These are phyloP conservation scores for Lyophyllum decastes DNA, from an alignment of 768 basidiomycete genomes.

Conservation along the genomic window DNA sequence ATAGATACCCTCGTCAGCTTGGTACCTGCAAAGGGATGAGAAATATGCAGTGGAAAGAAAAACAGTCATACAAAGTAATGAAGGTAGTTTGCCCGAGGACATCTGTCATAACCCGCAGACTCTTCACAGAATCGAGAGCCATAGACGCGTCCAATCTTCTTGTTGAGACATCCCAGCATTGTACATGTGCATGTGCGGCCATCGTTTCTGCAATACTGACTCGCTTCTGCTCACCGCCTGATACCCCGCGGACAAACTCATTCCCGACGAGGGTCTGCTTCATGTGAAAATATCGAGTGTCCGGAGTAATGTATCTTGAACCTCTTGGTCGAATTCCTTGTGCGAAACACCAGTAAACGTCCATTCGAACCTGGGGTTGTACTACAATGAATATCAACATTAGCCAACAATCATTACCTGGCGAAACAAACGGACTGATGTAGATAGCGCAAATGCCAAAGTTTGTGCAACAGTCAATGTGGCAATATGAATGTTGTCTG, in stretches of 20 bases:
- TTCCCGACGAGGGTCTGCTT: constrained; percentile 79
- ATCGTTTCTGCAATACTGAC: constrained; percentile 89
- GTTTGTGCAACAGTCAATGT: constrained; percentile 83
- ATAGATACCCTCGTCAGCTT: constrained; percentile 81
- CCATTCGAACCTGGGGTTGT: constrained; percentile 77
- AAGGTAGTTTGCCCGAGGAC: constrained; percentile 80
- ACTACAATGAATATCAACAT: constrained; percentile 24
- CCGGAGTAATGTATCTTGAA: constrained; percentile 64
- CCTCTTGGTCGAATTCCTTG: constrained; percentile 54
- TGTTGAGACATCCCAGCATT: constrained; percentile 85
- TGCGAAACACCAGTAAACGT: constrained; percentile 64
- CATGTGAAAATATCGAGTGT: constrained; percentile 90
- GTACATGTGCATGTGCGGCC: constrained; percentile 76
- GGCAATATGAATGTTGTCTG: constrained; percentile 81
- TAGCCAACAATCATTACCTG: neutral
- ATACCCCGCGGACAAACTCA: constrained; percentile 82
- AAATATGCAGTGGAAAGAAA: neutral
- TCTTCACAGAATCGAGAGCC: constrained; percentile 82
- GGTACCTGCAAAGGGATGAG: constrained; percentile 48
- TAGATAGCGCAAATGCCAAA: constrained; percentile 67
- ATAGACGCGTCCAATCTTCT: constrained; percentile 85
- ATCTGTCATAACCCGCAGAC: constrained; percentile 81
- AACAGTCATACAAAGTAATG: constrained; percentile 60
- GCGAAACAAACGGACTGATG: constrained; percentile 30
- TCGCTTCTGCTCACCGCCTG: constrained; percentile 78